Evolutionary conservation across 352 stramenopile species (phyloP).

Genomic region (Phytophthora meadii): DNA sequence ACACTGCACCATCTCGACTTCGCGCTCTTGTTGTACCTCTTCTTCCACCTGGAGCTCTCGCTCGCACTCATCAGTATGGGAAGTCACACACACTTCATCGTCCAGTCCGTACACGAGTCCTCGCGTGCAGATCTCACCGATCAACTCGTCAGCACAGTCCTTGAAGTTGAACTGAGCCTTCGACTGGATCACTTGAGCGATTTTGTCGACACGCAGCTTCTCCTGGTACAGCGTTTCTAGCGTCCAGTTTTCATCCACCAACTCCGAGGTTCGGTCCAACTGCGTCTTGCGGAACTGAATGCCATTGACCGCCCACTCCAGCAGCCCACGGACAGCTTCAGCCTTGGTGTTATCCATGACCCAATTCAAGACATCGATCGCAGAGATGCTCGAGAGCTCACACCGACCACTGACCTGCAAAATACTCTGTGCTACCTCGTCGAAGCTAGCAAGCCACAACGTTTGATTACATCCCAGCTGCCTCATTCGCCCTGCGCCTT

Average conservation of each 20-base stretch:
- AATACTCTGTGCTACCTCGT: conserved; percentile 71
- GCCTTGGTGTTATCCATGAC: conserved; percentile 87
- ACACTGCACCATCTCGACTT: conserved; percentile 20
- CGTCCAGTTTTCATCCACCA: conserved; percentile 60
- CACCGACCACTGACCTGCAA: conserved; percentile 20
- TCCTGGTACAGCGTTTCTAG: conserved; percentile 48
- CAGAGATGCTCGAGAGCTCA: conserved; percentile 17
- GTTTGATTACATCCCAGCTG: conserved; percentile 77
- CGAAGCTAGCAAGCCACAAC: conserved; percentile 71
- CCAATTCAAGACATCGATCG: conserved; percentile 81
- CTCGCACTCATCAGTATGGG: conserved; percentile 60
- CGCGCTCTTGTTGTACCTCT: conserved; percentile 44
- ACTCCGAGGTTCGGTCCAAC: conserved; percentile 23
- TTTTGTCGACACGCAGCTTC: conserved; percentile 30
- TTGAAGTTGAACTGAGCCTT: conserved; percentile 12
- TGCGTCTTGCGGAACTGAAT: conserved; percentile 66
- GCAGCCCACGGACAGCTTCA: conserved; percentile 63
- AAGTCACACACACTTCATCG: conserved; percentile 46
- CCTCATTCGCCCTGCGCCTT: conserved; percentile 89
- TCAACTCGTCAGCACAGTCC: conserved; percentile 5
- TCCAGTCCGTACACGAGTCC: conserved; percentile 43
- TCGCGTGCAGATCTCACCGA: conserved; percentile 23
- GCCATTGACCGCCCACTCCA: conserved; percentile 84
- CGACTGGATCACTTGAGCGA: conserved; percentile 45
- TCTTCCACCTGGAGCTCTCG: conserved; percentile 66